These are phyloP conservation scores for Cordyceps tenuipes DNA, from an alignment of 2,329 filamentous ascomycete genomes.

Conservation along the genomic window DNA sequence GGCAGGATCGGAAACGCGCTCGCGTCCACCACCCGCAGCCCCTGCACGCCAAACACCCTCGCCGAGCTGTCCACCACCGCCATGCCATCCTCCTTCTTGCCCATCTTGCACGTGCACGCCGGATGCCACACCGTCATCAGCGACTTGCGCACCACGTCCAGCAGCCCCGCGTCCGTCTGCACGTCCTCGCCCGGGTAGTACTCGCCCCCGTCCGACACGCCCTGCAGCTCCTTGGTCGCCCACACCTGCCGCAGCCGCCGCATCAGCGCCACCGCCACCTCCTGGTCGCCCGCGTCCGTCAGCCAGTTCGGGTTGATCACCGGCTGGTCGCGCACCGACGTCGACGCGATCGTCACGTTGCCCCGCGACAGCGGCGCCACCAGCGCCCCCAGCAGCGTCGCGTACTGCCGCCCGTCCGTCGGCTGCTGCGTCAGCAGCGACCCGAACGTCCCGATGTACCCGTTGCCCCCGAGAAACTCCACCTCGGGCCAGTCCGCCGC, in stretches of 20 bases:
- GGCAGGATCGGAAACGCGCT: slow-evolving; percentile 33
- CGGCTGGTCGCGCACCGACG: slow-evolving; percentile 25
- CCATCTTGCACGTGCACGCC: slow-evolving; percentile 24
- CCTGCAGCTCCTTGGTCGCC: slow-evolving; percentile 16
- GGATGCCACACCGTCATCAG: slow-evolving; percentile 1
- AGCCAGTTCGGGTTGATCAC: slow-evolving; percentile 39
- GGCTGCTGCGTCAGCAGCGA: neutral
- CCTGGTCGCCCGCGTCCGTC: slow-evolving; percentile 30
- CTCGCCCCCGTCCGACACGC: slow-evolving; percentile 26
- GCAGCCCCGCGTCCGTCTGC: slow-evolving; percentile 12
- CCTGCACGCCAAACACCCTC: slow-evolving; percentile 44
- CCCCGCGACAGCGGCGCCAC: slow-evolving; percentile 28
- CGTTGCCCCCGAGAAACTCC: neutral
- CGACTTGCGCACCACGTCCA: neutral
- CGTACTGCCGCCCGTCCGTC: slow-evolving; percentile 9
- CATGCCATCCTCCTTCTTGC: slow-evolving; percentile 43
- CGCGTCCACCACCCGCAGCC: slow-evolving; percentile 53
- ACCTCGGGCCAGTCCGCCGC: slow-evolving; percentile 8
- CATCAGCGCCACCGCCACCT: slow-evolving; percentile 34
- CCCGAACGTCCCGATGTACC: neutral
- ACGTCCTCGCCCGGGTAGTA: slow-evolving; percentile 29
- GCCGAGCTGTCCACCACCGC: slow-evolving; percentile 52
- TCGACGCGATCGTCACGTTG: slow-evolving; percentile 30
- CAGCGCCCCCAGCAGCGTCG: slow-evolving; percentile 21
- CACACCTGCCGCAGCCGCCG: slow-evolving; percentile 32